Evolutionary conservation across 306 rosid species (phyloP), one percentile per base, ranked within the genome.

Genomic region (Acacia crassicarpa): DNA sequence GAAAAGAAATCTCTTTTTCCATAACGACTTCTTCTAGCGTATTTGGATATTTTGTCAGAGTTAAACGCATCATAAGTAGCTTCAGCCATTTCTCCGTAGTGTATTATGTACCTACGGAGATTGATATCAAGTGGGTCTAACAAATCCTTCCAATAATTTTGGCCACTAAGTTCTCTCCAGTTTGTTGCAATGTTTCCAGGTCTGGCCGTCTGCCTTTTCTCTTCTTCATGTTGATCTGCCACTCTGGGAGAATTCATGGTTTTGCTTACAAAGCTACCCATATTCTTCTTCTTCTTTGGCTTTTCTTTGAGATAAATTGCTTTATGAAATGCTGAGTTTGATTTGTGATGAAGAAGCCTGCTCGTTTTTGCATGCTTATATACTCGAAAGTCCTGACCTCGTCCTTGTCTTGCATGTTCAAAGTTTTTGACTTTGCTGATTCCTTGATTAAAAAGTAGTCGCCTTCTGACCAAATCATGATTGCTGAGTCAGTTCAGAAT

Each of bases 121-220:
- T 59, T 12, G 1, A 59, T 10, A 12, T 59, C 66, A 59, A 59
- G 66, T 59, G 66, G 66, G 7, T 23, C 66, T 9, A 59, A 12
- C 16, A 59, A 3, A 59, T 10, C 66, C 2, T 23, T 59, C 66
- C 66, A 59, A 3, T 23, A 5, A 11, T n/a, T 13, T 59, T 59
- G 16, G 13, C 16, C 62, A 5, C 15, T 9, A 9, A 59, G 32
- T 23, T 59, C 66, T 59, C 66, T 59, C 66, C 33, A 59, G 32
- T n/a, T 59, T 9, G 66, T 23, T 9, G 66, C 66, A 10, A 10
- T 59, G 66, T 15, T 59, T 3, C 32, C 30, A 23, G 32, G 4
- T 10, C 82, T 76, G 65, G 67, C 48, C 87, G 63, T 77, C 41
- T 14, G 56, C 10, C 56, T 4, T 12, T 75, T 25, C n/a, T 67